Evolutionary conservation across 495 filamentous ascomycete genomes (phyloP).

Genomic region (Patellaria atrata): DNA sequence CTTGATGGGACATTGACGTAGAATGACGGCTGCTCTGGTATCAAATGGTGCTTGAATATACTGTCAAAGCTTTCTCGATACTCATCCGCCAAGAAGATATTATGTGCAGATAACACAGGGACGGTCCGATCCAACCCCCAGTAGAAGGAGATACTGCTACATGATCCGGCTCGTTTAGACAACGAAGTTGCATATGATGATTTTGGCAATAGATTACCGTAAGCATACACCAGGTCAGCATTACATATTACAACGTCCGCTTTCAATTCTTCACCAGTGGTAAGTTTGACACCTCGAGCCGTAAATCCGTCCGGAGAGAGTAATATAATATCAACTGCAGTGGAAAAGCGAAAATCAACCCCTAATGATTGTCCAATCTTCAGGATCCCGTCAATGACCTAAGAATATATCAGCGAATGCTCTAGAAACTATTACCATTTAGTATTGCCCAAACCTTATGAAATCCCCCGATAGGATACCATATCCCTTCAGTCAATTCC

Average conservation of each 20-base stretch:
- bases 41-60: conserved; percentile 50
- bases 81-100: conserved; percentile 57
- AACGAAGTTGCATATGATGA: conserved; percentile 35
- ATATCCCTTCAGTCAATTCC: conserved; percentile 57
- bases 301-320: conserved; percentile 30
- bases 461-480: conserved; percentile 59
- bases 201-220: conserved; percentile 45
- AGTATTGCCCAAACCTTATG: conserved; percentile 30
- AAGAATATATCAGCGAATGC: not conserved
- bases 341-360: conserved; percentile 41
- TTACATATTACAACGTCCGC: conserved; percentile 53
- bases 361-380: conserved; percentile 40
- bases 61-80: conserved; percentile 55
- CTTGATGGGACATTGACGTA: conserved; percentile 59
- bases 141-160: conserved; percentile 61
- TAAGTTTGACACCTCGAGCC: conserved; percentile 41
- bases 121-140: conserved; percentile 45
- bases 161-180: conserved; percentile 36
- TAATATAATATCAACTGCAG: conserved; percentile 35
- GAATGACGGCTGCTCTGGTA: conserved; percentile 52
- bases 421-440: not conserved
- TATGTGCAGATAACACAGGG: conserved; percentile 49
- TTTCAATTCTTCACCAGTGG: conserved; percentile 34
- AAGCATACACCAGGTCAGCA: conserved; percentile 56
- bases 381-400: conserved; percentile 38